Conservation (phyloP, 225 moss, liverwort and hornwort genomes). For the Takakia lepidozioides region DNA sequence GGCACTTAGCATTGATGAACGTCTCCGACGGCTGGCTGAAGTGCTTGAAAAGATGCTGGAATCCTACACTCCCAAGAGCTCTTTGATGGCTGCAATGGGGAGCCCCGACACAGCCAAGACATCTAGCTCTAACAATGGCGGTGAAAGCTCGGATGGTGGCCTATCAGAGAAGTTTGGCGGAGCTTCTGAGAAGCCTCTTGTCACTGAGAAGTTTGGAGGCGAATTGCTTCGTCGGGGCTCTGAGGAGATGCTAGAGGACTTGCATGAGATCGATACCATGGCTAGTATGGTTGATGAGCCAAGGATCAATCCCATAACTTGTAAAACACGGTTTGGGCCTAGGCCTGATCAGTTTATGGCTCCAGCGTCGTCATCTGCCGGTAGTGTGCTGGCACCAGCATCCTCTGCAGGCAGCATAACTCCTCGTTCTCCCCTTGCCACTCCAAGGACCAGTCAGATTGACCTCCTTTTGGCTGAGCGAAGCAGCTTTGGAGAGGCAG, state of each 20-base stretch:
- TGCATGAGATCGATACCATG: slow-evolving; percentile 94
- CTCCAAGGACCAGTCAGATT: slow-evolving; percentile 71
- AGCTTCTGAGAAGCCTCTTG: slow-evolving; percentile 43
- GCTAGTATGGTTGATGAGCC: slow-evolving; percentile 86
- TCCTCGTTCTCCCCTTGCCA: slow-evolving; percentile 71
- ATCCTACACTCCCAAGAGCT: slow-evolving; percentile 59
- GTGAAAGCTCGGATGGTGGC: slow-evolving; percentile 20
- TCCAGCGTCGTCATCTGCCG: slow-evolving; percentile 48
- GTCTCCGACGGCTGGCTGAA: slow-evolving; percentile 69
- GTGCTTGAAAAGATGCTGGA: slow-evolving; percentile 82
- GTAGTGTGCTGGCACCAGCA: slow-evolving; percentile 45
- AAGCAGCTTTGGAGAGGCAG: slow-evolving; percentile 56
- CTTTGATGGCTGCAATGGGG: slow-evolving; percentile 32
- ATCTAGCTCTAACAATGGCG: slow-evolving; percentile 39
- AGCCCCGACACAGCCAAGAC: slow-evolving; percentile 68
- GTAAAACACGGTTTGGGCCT: slow-evolving; percentile 82
- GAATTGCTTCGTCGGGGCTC: slow-evolving; percentile 71
- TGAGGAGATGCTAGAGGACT: slow-evolving; percentile 93
- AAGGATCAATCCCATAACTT: slow-evolving; percentile 59
- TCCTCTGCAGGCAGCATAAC: slow-evolving; percentile 84
- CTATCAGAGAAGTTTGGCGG: slow-evolving; percentile 38
- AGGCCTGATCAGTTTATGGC: slow-evolving; percentile 53
- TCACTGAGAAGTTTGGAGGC: slow-evolving; percentile 42
- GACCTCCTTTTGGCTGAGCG: slow-evolving; percentile 71
- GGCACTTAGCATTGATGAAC: slow-evolving; percentile 78